Percentiles rank a stretch among this genome's conserved stretches.
Conservation (phyloP, 225 moss, liverwort and hornwort species). For the Lunularia cruciata region DNA sequence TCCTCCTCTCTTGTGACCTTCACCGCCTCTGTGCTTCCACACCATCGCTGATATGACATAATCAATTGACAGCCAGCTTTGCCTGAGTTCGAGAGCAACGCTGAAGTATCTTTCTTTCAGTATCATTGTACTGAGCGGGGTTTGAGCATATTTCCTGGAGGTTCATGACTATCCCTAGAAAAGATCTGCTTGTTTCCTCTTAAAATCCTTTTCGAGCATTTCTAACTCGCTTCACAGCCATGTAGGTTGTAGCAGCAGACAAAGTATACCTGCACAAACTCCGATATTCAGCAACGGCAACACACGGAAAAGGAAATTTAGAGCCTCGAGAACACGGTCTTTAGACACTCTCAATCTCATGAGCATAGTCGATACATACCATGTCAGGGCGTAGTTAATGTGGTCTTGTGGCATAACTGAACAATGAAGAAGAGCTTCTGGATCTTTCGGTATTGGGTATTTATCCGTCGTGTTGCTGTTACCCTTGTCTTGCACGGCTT, state of each 20-base stretch:
- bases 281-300: not conserved
- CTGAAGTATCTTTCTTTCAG: not conserved
- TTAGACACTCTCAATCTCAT: too few species aligned
- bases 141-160: not conserved
- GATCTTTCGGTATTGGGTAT: slow-evolving; percentile 77
- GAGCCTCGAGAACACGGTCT: too few species aligned
- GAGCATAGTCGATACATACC: slow-evolving; percentile 43
- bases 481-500: slow-evolving; percentile 54
- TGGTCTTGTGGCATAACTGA: slow-evolving; percentile 96
- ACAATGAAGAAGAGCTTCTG: slow-evolving; percentile 72
- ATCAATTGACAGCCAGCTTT: not conserved
- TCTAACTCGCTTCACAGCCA: slow-evolving; percentile 81
- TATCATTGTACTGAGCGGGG: not conserved
- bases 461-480: slow-evolving; percentile 40
- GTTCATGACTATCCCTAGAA: not conserved
- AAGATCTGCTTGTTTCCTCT: not conserved
- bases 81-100: not conserved
- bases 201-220: slow-evolving; percentile 48
- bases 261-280: slow-evolving; percentile 69
- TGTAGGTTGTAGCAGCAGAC: slow-evolving; percentile 89
- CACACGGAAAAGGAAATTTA: too few species aligned
- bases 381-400: slow-evolving; percentile 96
- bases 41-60: not conserved
- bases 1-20: not conserved
- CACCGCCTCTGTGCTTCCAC: not conserved